Evolutionary conservation across 495 filamentous ascomycete species (phyloP).

Genomic region (Hypoxylon subgilvum): DNA sequence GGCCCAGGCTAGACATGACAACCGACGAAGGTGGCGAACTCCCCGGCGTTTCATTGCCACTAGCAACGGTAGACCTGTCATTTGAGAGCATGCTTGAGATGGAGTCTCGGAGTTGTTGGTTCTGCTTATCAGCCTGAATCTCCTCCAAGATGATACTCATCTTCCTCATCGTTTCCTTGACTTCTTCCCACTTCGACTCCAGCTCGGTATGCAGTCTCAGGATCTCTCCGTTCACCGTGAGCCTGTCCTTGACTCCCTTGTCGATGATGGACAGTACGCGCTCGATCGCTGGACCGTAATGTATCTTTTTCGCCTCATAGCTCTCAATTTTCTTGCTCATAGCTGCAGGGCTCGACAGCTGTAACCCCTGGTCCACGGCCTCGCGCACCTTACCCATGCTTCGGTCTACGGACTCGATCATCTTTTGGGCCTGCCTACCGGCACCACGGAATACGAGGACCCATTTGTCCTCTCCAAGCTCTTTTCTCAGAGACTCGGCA

Average conservation of each 20-base stretch:
- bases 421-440: slow-evolving; percentile 88
- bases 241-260: slow-evolving; percentile 84
- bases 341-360: slow-evolving; percentile 68
- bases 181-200: slow-evolving; percentile 73
- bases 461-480: slow-evolving; percentile 94
- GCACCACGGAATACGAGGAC: slow-evolving; percentile 92
- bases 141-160: slow-evolving; percentile 78
- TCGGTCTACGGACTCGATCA: slow-evolving; percentile 90
- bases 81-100: slow-evolving; percentile 90
- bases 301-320: slow-evolving; percentile 92
- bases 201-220: slow-evolving; percentile 81
- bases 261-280: slow-evolving; percentile 88
- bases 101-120: slow-evolving; percentile 85
- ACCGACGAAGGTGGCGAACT: slow-evolving; percentile 93
- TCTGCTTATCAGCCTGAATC: slow-evolving; percentile 65
- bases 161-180: slow-evolving; percentile 76
- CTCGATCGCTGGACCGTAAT: slow-evolving; percentile 94
- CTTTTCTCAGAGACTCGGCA: slow-evolving; percentile 82
- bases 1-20: slow-evolving; percentile 65
- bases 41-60: slow-evolving; percentile 77
- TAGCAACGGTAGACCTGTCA: slow-evolving; percentile 77
- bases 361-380: slow-evolving; percentile 72
- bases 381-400: slow-evolving; percentile 83
- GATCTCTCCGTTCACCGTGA: slow-evolving; percentile 95
- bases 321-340: slow-evolving; percentile 84